phyloP scores from a whole-genome alignment of 768 basidiomycete species.

The Suillus hirtellus region DNA sequence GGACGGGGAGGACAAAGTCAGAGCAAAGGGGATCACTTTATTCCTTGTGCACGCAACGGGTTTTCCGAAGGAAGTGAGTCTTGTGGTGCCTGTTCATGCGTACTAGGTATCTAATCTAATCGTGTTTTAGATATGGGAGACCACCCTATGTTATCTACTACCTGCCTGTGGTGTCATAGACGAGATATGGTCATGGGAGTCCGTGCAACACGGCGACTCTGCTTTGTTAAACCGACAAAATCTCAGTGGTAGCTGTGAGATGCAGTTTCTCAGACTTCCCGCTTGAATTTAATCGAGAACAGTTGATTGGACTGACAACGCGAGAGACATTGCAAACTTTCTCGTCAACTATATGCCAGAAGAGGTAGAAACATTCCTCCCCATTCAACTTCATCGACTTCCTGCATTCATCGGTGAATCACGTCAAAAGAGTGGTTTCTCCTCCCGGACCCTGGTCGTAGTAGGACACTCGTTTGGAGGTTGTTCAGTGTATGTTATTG shows the following conservation, averaged over 20 bases:
- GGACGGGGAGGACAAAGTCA: slow-evolving; percentile 12
- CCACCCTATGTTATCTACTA: slow-evolving; percentile 56
- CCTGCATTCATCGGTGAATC: slow-evolving; percentile 38
- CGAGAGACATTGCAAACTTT: slow-evolving; percentile 79
- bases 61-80: slow-evolving; percentile 77
- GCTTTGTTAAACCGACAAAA: slow-evolving; percentile 62
- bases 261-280: not conserved
- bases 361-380: slow-evolving; percentile 38
- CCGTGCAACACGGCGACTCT: slow-evolving; percentile 85
- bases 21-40: slow-evolving; percentile 57
- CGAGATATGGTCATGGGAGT: slow-evolving; percentile 83
- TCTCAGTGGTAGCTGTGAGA: slow-evolving; percentile 61
- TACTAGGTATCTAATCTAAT: not conserved
- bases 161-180: slow-evolving; percentile 46
- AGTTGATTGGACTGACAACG: slow-evolving; percentile 81
- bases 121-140: slow-evolving; percentile 71
- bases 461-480: slow-evolving; percentile 89
- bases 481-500: slow-evolving; percentile 60
- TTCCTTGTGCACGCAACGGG: slow-evolving; percentile 85
- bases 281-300: not conserved
- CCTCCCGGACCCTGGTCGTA: slow-evolving; percentile 53
- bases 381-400: slow-evolving; percentile 53
- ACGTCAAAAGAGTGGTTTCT: slow-evolving; percentile 51
- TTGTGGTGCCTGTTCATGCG: too few species aligned
- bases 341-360: slow-evolving; percentile 66